phyloP scores from a whole-genome alignment of 371 early-diverging fungal species.

The Cladochytrium tenue region DNA sequence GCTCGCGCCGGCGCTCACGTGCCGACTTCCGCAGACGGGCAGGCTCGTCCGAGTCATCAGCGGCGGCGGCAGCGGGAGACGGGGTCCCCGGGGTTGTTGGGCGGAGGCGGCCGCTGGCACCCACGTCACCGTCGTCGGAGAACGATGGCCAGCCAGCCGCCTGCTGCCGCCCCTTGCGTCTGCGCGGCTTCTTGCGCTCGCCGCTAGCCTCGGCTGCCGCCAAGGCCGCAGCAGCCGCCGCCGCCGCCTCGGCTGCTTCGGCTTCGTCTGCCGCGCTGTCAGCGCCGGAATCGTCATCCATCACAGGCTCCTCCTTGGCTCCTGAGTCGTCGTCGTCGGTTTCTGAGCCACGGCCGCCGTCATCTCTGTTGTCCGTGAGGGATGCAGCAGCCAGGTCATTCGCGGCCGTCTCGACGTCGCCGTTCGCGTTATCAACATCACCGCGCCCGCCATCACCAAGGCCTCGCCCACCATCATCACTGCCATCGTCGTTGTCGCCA shows the following conservation, averaged over 20 bases:
- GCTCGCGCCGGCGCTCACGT: background rate
- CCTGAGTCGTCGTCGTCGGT: background rate
- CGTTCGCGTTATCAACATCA: slow-evolving; percentile 6
- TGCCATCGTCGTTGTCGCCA: background rate
- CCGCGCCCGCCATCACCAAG: slow-evolving; percentile 12
- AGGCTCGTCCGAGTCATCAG: too few species aligned
- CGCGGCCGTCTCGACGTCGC: slow-evolving; percentile 7
- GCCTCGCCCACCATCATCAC: background rate
- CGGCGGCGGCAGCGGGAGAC: background rate
- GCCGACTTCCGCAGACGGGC: background rate
- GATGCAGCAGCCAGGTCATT: background rate
- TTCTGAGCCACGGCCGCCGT: background rate
- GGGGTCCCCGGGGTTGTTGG: slow-evolving; percentile 1
- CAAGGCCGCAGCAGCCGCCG: background rate
- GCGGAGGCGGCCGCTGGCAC: too few species aligned
- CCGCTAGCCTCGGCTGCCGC: background rate
- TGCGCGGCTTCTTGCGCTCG: slow-evolving; percentile 4
- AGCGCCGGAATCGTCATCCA: background rate
- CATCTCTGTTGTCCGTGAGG: background rate
- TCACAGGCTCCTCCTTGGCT: background rate
- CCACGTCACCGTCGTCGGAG: background rate
- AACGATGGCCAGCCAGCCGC: background rate
- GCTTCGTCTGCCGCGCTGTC: background rate
- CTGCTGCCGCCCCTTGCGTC: background rate
- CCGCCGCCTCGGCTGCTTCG: background rate